A percentile compares a stretch with the other conserved stretches of the same genome.
phyloP scores from a whole-genome alignment of 2,329 filamentous ascomycete species.

The Neurospora sp. region DNA sequence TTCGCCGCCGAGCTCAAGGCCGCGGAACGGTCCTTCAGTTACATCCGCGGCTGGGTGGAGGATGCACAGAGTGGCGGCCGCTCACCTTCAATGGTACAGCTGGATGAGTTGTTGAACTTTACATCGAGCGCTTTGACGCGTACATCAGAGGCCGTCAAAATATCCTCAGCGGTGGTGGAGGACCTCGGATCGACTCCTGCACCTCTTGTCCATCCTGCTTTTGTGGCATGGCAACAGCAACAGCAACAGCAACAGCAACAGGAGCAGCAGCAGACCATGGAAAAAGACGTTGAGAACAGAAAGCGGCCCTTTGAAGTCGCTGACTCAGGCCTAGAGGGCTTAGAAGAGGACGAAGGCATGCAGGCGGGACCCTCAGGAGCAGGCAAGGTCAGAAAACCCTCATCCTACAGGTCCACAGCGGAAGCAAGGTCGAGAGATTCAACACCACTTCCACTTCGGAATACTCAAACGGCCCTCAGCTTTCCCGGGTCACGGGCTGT shows the following conservation, averaged over 20 bases:
- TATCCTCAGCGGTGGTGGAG: neutral
- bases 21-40: neutral
- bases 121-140: neutral
- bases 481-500: neutral
- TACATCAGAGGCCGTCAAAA: neutral
- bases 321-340: neutral
- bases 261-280: neutral
- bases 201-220: neutral
- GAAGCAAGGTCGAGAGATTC: neutral
- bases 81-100: neutral
- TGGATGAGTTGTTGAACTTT: neutral
- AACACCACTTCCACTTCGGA: neutral
- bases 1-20: neutral
- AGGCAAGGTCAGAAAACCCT: neutral
- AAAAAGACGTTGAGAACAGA: neutral
- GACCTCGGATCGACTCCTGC: neutral
- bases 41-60: neutral
- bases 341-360: too few relatives aligned
- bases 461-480: neutral
- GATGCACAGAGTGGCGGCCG: neutral
- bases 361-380: neutral
- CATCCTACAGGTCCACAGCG: neutral
- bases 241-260: neutral
- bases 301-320: neutral
- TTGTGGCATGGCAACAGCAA: neutral